These are phyloP conservation scores for Carex scoparia DNA, from an alignment of 176 grass and related monocot genomes.

Conservation along the genomic window DNA sequence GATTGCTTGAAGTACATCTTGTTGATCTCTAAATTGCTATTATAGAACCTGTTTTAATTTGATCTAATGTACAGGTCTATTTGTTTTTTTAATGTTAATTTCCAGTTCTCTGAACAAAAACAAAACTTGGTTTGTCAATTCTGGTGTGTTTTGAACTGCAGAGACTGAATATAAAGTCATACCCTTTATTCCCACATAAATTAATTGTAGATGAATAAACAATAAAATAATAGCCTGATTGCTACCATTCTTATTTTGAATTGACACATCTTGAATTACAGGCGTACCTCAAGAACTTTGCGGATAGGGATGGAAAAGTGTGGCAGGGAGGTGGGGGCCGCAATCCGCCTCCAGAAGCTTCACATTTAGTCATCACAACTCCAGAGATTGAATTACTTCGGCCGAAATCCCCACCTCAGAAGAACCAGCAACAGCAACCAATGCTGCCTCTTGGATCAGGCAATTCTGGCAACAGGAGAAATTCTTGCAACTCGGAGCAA, in stretches of 20 bases:
- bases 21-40: not conserved
- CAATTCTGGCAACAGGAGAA: slow-evolving; percentile 35
- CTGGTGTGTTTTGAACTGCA: not conserved
- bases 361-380: slow-evolving; percentile 81
- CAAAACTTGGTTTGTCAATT: not conserved
- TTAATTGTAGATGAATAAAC: not conserved
- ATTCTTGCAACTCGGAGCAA: slow-evolving; percentile 36
- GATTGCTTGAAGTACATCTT: not conserved
- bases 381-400: slow-evolving; percentile 76
- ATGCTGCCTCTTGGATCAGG: slow-evolving; percentile 16
- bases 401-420: slow-evolving; percentile 74
- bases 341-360: slow-evolving; percentile 87
- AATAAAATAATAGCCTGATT: not conserved
- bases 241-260: not conserved
- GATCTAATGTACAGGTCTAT: not conserved
- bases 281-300: slow-evolving; percentile 61
- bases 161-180: not conserved
- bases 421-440: slow-evolving; percentile 46
- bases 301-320: slow-evolving; percentile 74
- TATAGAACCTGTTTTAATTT: not conserved
- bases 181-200: not conserved
- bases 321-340: slow-evolving; percentile 86
- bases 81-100: not conserved
- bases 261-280: slow-evolving; percentile 22
- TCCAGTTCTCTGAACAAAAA: not conserved